Percentiles rank a stretch among this genome's conserved stretches.
phyloP scores from a whole-genome alignment of 1,284 basidiomycete species.

The Blastosporella zonata region DNA sequence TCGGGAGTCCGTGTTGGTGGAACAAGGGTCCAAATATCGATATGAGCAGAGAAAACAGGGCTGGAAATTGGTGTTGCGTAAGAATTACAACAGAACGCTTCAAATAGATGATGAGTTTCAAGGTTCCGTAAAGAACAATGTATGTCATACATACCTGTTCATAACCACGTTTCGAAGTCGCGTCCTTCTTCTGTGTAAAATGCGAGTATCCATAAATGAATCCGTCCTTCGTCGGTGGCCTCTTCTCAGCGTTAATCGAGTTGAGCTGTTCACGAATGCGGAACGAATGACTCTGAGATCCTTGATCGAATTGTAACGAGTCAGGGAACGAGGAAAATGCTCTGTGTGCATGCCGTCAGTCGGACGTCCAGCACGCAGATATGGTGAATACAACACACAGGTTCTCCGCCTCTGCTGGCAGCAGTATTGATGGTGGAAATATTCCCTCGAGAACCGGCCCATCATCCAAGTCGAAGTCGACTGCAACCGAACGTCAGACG shows the following conservation, averaged over 20 bases:
- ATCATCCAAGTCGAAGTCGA: constrained; percentile 85
- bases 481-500: constrained; percentile 35
- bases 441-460: constrained; percentile 80
- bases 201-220: constrained; percentile 84
- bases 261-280: constrained; percentile 50
- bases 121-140: neutral
- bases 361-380: neutral
- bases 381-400: constrained; percentile 55
- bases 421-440: constrained; percentile 64
- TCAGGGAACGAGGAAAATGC: constrained; percentile 96
- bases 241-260: constrained; percentile 28
- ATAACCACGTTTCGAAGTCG: constrained; percentile 77
- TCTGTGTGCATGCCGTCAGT: constrained; percentile 38
- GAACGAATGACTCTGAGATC: constrained; percentile 73
- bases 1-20: constrained; percentile 70
- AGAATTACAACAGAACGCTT: constrained; percentile 86
- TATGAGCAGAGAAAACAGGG: constrained; percentile 73
- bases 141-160: constrained; percentile 60
- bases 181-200: constrained; percentile 74
- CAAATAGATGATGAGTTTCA: constrained; percentile 6
- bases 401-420: constrained; percentile 72
- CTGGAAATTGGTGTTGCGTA: constrained; percentile 81
- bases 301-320: constrained; percentile 77
- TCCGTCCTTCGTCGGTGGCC: constrained; percentile 51
- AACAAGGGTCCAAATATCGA: constrained; percentile 76